phyloP scores from a whole-genome alignment of 176 grass and related monocot genomes.

The Pharus latifolius region DNA sequence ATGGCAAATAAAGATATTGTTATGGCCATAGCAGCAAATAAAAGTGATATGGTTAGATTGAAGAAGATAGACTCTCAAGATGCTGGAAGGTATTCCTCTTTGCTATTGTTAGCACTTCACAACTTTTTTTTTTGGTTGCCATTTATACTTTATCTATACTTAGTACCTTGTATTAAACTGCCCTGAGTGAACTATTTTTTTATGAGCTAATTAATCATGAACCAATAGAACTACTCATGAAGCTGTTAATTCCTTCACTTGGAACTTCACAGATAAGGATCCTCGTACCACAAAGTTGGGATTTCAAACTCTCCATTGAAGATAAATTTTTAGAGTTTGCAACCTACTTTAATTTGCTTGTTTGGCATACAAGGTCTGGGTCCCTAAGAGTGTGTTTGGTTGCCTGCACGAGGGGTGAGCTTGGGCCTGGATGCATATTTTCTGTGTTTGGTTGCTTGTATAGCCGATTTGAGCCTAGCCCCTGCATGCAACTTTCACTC shows the following conservation, averaged over 20 bases:
- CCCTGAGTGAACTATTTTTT: neutral
- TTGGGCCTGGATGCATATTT: no score
- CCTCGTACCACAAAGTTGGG: neutral
- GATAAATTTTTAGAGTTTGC: neutral
- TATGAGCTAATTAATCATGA: neutral
- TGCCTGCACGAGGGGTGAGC: no score
- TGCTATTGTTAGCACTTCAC: neutral
- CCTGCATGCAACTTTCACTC: no score
- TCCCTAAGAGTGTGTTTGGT: no score
- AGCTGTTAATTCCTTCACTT: neutral
- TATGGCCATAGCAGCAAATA: conserved; percentile 70
- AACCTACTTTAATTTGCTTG: neutral
- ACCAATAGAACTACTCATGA: neutral
- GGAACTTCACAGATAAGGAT: neutral
- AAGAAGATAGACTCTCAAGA: conserved; percentile 60
- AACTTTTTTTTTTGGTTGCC: neutral
- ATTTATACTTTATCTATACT: no score
- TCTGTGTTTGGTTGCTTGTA: no score
- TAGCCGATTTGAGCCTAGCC: no score
- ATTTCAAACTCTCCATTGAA: neutral
- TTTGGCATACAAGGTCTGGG: neutral
- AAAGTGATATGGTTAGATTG: conserved; percentile 74
- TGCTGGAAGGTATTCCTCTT: conserved; percentile 25
- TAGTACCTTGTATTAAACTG: no score
- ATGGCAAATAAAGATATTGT: conserved; percentile 76